Percentiles rank a stretch among this genome's conserved stretches.
phyloP scores from a whole-genome alignment of 2,329 filamentous ascomycete species.

The Lachnellula willkommii region DNA sequence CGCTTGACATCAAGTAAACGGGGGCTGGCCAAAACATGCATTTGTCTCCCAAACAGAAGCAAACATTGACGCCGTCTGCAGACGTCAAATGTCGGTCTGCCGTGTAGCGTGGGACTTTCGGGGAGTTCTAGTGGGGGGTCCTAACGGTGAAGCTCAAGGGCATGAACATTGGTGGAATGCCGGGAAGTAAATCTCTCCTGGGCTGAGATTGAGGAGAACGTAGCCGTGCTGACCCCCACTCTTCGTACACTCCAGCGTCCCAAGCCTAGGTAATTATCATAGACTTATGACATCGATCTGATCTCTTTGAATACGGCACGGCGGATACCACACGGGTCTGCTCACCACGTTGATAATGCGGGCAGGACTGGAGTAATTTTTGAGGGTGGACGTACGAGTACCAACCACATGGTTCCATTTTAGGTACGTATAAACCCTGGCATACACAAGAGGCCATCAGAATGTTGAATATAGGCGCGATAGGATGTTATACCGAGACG shows the following conservation, averaged over 20 bases:
- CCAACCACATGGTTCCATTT: too few relatives aligned
- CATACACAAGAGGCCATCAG: not conserved
- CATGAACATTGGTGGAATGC: not conserved
- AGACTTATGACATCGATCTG: not conserved
- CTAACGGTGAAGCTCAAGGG: not conserved
- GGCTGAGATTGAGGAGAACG: not conserved
- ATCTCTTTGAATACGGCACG: not conserved
- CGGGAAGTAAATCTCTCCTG: not conserved
- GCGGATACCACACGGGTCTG: conserved; percentile 1
- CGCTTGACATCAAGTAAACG: not conserved
- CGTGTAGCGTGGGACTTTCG: not conserved
- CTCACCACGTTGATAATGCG: conserved; percentile 5
- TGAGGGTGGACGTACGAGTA: too few relatives aligned
- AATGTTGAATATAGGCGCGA: too few relatives aligned
- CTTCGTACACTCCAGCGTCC: not conserved
- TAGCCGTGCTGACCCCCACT: not conserved
- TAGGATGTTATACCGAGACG: too few relatives aligned
- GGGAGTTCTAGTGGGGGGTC: not conserved
- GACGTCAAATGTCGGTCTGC: not conserved
- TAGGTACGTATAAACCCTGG: not conserved
- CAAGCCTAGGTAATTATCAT: not conserved
- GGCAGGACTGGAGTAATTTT: not conserved
- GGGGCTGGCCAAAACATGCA: not conserved
- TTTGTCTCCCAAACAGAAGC: not conserved
- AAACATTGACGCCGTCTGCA: not conserved